Evolutionary conservation across 2,329 filamentous ascomycete genomes (phyloP), one percentile per base, ranked within the genome.

Genomic region (Xylariaceae sp.): DNA sequence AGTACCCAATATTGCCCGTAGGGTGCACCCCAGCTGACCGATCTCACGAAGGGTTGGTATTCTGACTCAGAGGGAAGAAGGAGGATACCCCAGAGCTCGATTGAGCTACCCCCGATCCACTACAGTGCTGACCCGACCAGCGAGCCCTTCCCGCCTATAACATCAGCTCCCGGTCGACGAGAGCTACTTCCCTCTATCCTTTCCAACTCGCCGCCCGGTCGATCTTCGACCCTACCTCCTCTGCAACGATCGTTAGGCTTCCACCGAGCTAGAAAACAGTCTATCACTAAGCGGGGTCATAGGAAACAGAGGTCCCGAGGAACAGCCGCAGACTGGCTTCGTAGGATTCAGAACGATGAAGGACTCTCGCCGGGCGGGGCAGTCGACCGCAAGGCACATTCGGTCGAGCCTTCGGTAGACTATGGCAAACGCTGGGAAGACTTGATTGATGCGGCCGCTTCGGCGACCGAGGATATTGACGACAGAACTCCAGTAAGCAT

Each of bases 381-480:
- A 19, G 84, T 86, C 64, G 85, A 89, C 65, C 82, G 89, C 59
- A 95, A 96, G 73, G 89, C 90, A 53, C 81, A 88, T 62, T 95
- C 90, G 12, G 89, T 89, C 42, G 92, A 96, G 71, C 91, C 91
- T 29, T 82, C 86, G 54, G 84, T 83, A 26, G 86, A 88, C 56
- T 88, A 88, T 72, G 91, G 89, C 61, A 95, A 94, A 74, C 81
- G 92, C 65, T 97, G 92, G 94, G 90, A 96, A 72, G 92, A 97
- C 71, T 79, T 97, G 57, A 95, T 97, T 61, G 91, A 96, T 72
- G 92, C 92, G 50, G 92, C 80, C 52, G 91, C 92, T 34, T 96
- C 90, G 58, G 91, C 91, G 31, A 95, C 90, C 2, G 91, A 95
- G 73, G 92, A 87, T 65, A 81, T 94, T 67, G 90, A 95, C 70